Conservation (phyloP, 2,329 filamentous ascomycete species). For the Cladosporium oxysporum region DNA sequence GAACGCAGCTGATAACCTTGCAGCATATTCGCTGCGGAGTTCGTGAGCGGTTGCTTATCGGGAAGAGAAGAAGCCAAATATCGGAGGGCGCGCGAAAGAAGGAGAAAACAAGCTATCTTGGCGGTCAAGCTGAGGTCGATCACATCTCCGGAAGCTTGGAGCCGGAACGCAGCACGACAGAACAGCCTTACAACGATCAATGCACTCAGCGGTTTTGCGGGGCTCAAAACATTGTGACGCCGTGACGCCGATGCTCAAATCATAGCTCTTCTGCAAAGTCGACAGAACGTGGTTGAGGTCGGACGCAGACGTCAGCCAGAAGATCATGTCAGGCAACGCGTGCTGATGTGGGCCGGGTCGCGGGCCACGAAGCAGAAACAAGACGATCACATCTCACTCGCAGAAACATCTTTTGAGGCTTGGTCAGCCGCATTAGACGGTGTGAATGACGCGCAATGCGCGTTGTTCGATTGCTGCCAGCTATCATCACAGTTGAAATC, state of each 20-base stretch:
- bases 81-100: neutral
- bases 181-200: neutral
- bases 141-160: slow-evolving; percentile 2
- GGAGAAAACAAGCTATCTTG: slow-evolving; percentile 1
- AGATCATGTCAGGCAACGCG: neutral
- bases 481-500: neutral
- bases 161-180: neutral
- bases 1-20: neutral
- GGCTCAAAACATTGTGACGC: slow-evolving; percentile 1
- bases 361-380: neutral
- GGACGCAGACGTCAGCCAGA: neutral
- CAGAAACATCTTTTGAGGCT: neutral
- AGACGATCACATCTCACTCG: neutral
- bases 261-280: neutral
- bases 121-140: neutral
- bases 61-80: neutral
- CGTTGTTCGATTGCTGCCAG: neutral
- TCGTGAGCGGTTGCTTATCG: neutral
- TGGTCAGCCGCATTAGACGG: neutral
- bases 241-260: neutral
- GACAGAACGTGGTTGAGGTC: neutral
- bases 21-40: neutral
- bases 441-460: neutral
- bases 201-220: neutral
- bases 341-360: neutral